phyloP scores from a whole-genome alignment of 306 rosid genomes.

The Glycine latifolia region DNA sequence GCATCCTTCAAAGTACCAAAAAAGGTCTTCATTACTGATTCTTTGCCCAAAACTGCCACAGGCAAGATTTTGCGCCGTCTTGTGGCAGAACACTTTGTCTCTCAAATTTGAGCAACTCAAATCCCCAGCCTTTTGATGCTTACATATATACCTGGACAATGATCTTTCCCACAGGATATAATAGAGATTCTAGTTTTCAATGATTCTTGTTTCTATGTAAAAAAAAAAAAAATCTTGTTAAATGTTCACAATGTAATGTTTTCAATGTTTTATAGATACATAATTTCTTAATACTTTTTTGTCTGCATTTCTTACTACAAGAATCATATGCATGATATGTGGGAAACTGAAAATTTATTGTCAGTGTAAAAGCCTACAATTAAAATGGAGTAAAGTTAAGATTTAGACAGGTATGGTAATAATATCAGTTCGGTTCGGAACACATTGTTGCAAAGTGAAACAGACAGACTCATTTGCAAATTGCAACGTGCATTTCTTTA shows the following conservation, averaged over 20 bases:
- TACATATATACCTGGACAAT: not conserved
- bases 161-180: not conserved
- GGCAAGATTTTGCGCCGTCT: not conserved
- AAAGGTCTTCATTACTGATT: conserved; percentile 70
- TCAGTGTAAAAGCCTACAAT: not conserved
- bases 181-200: not conserved
- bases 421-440: no score
- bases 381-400: no score
- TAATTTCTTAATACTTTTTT: not conserved
- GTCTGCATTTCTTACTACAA: not conserved
- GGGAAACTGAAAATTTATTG: not conserved
- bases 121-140: conserved; percentile 47
- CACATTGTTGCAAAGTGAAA: no score
- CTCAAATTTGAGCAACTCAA: conserved; percentile 54
- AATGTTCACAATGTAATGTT: not conserved
- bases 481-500: no score
- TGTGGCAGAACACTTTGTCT: conserved; percentile 58
- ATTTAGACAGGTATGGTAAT: no score
- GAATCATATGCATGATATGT: not conserved
- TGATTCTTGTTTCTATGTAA: not conserved
- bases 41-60: not conserved
- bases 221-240: not conserved
- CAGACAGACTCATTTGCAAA: no score
- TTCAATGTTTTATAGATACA: conserved; percentile 3
- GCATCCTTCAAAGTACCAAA: conserved; percentile 88